Conservation (phyloP, 805 yeast species). For the Kodamaea jinghongensis region DNA sequence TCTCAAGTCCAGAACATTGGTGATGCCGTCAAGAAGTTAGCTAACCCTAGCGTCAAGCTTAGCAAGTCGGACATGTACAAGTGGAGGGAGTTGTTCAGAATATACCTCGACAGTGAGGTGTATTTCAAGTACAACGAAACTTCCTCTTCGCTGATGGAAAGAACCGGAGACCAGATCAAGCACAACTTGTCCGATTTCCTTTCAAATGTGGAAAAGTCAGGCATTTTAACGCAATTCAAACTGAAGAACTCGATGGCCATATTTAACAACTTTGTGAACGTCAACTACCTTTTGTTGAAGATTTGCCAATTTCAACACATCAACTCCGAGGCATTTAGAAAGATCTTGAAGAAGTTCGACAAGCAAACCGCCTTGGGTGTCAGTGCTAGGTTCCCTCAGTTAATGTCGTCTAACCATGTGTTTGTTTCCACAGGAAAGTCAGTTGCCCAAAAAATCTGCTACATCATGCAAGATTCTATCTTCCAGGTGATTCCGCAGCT, state of each 20-base stretch:
- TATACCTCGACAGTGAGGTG: conserved; percentile 64
- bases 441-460: conserved; percentile 53
- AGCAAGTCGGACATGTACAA: conserved; percentile 52
- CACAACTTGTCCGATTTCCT: conserved; percentile 42
- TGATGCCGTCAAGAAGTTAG: conserved; percentile 32
- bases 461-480: conserved; percentile 52
- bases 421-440: conserved; percentile 44
- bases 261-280: conserved; percentile 47
- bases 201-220: conserved; percentile 35
- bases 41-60: conserved; percentile 32
- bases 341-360: conserved; percentile 73
- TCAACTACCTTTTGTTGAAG: conserved; percentile 56
- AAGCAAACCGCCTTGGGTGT: conserved; percentile 62
- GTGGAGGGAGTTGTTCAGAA: conserved; percentile 68
- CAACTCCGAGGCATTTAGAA: conserved; percentile 61
- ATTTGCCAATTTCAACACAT: conserved; percentile 59
- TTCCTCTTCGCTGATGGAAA: conserved; percentile 38
- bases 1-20: conserved; percentile 44
- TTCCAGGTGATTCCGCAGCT: conserved; percentile 65
- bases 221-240: conserved; percentile 41
- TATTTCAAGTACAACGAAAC: conserved; percentile 54
- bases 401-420: conserved; percentile 40
- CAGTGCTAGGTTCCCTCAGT: conserved; percentile 44
- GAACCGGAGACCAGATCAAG: conserved; percentile 46
- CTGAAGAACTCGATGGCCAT: conserved; percentile 44